Conservation (phyloP, 192 early-diverging fungal species). For the Coemansia sp. region DNA sequence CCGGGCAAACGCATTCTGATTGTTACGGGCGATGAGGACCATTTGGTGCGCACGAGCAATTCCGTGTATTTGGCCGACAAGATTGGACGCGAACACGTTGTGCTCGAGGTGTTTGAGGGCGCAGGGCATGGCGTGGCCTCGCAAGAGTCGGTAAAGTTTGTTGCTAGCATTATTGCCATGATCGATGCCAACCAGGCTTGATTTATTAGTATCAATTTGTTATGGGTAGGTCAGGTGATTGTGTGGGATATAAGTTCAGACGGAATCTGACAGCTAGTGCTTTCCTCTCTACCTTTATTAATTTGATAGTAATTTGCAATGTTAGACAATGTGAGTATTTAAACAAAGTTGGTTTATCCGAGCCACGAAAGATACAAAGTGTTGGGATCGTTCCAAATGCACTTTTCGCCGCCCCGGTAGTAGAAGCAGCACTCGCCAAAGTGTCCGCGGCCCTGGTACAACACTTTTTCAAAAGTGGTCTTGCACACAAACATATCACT, state of each 20-base stretch:
- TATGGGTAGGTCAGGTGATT: no score
- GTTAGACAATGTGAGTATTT: no score
- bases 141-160: slow-evolving; percentile 30
- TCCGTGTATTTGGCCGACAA: slow-evolving; percentile 41
- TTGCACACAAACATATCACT: neutral
- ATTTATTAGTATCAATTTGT: neutral
- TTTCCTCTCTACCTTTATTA: no score
- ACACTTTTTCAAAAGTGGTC: neutral
- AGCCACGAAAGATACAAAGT: neutral
- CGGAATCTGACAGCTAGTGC: no score
- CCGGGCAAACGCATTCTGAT: slow-evolving; percentile 48
- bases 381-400: neutral
- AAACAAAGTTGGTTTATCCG: no score
- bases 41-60: slow-evolving; percentile 43
- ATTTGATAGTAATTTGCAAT: no score
- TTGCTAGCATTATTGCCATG: slow-evolving; percentile 32
- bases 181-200: slow-evolving; percentile 1
- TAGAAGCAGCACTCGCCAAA: slow-evolving; percentile 2
- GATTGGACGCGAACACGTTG: slow-evolving; percentile 41
- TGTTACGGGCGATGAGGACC: slow-evolving; percentile 45
- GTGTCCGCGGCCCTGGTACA: neutral
- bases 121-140: slow-evolving; percentile 39
- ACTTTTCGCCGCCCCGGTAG: neutral
- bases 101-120: slow-evolving; percentile 36
- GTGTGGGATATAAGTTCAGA: no score